These are phyloP conservation scores for Sordariomycetes sp. DNA, from an alignment of 2,329 filamentous ascomycete species.

Conservation along the genomic window DNA sequence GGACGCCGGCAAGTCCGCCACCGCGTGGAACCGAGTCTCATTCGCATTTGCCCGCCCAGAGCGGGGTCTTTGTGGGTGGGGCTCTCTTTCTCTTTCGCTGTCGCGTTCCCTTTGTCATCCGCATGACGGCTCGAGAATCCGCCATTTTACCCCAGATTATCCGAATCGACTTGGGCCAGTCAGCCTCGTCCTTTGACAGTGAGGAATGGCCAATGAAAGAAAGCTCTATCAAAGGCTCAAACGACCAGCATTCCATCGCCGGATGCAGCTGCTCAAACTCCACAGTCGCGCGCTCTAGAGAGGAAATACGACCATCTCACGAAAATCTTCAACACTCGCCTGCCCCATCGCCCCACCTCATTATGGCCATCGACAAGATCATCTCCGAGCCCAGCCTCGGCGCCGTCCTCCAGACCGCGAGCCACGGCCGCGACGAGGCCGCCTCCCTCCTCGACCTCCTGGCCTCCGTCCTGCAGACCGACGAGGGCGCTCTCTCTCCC, in stretches of 20 bases:
- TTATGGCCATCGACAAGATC: slow-evolving; percentile 27
- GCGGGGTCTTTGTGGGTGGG: background rate
- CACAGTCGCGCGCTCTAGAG: background rate
- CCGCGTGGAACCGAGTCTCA: background rate
- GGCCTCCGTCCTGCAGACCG: slow-evolving; percentile 28
- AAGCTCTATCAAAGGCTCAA: too few species aligned
- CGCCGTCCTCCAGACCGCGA: slow-evolving; percentile 61
- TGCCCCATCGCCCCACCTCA: background rate
- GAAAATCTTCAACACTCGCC: background rate
- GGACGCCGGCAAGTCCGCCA: background rate
- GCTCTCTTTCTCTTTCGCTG: too few species aligned
- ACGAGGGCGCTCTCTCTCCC: slow-evolving; percentile 28
- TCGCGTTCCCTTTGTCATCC: too few species aligned
- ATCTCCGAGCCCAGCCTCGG: slow-evolving; percentile 41
- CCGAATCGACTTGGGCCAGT: too few species aligned
- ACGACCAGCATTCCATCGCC: too few species aligned
- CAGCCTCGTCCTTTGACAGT: too few species aligned
- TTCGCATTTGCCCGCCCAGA: background rate
- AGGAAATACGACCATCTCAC: background rate
- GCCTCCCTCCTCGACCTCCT: slow-evolving; percentile 50
- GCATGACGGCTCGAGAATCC: too few species aligned
- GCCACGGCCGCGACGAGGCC: slow-evolving; percentile 62
- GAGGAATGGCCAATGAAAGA: too few species aligned
- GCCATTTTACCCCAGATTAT: too few species aligned
- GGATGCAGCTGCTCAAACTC: too few species aligned